A percentile compares a stretch with the other conserved stretches of the same genome.
phyloP scores from a whole-genome alignment of 2,329 filamentous ascomycete species.

The Coniochaeta hoffmannii region DNA sequence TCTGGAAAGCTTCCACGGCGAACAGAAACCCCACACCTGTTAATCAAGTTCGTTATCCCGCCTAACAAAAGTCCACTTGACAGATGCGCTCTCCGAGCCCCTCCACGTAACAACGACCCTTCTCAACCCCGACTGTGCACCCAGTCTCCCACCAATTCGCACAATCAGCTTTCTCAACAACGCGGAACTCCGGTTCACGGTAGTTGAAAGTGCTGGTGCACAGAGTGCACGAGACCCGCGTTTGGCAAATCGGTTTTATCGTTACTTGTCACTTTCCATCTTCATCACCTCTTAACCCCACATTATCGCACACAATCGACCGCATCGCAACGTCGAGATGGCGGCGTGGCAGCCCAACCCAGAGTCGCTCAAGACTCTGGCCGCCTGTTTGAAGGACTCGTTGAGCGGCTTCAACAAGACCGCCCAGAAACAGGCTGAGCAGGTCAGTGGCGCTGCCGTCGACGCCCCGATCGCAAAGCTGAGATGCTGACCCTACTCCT shows the following conservation, averaged over 20 bases:
- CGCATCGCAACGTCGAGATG: slow-evolving; percentile 36
- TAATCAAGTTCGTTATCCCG: neutral
- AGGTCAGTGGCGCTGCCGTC: slow-evolving; percentile 47
- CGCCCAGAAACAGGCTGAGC: slow-evolving; percentile 83
- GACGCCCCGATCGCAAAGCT: neutral
- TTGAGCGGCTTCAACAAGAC: slow-evolving; percentile 73
- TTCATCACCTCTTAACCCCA: neutral
- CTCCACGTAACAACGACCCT: neutral
- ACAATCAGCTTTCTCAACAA: neutral
- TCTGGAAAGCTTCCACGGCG: neutral
- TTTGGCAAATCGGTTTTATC: neutral
- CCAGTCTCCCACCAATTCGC: neutral
- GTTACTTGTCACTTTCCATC: neutral
- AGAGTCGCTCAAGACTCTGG: slow-evolving; percentile 83
- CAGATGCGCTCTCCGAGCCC: neutral
- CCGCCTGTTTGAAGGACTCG: slow-evolving; percentile 84
- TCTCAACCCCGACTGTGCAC: neutral
- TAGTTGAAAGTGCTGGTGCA: neutral
- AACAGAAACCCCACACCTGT: neutral
- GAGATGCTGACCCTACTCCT: slow-evolving; percentile 14
- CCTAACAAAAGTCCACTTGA: neutral
- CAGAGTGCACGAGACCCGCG: neutral
- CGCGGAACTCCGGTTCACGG: neutral
- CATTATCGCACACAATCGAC: neutral
- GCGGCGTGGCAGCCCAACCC: slow-evolving; percentile 83